phyloP scores from a whole-genome alignment of 139 green algal genomes.

The Tetradesmus obliquus region DNA sequence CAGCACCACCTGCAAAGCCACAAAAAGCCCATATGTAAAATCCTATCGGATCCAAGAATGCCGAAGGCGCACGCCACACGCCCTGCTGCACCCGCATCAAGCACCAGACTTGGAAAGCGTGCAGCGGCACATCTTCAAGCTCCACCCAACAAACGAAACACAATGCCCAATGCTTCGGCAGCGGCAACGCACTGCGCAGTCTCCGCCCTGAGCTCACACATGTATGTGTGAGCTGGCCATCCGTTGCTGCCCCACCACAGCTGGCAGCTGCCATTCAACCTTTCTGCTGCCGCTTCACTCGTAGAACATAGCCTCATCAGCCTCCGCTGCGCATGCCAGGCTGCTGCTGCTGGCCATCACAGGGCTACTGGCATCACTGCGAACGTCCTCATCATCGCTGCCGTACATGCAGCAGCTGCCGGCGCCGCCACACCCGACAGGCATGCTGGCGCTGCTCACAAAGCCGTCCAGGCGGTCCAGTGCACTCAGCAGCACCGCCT shows the following conservation, averaged over 20 bases:
- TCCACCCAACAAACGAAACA: not conserved
- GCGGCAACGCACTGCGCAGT: no score
- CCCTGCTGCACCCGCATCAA: not conserved
- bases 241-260: no score
- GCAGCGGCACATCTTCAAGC: no score
- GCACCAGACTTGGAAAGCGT: not conserved
- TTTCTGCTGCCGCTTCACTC: not conserved
- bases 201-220: no score
- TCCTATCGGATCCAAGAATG: not conserved
- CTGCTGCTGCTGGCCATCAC: not conserved
- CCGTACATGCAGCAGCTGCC: constrained; percentile 17
- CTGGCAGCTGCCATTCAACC: not conserved
- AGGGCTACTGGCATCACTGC: constrained; percentile 34
- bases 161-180: no score
- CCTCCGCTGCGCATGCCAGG: constrained; percentile 7
- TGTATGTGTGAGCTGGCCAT: no score
- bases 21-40: not conserved
- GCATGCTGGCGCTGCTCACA: constrained; percentile 4
- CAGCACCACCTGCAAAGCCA: not conserved
- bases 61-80: not conserved
- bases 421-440: not conserved
- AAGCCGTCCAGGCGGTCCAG: constrained; percentile 54
- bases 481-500: constrained; percentile 56
- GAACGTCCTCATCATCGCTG: constrained; percentile 1
- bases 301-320: constrained; percentile 33